Base-by-base conservation (phyloP, 139 green algal species). In the Chlamydomonas eustigma region DNA sequence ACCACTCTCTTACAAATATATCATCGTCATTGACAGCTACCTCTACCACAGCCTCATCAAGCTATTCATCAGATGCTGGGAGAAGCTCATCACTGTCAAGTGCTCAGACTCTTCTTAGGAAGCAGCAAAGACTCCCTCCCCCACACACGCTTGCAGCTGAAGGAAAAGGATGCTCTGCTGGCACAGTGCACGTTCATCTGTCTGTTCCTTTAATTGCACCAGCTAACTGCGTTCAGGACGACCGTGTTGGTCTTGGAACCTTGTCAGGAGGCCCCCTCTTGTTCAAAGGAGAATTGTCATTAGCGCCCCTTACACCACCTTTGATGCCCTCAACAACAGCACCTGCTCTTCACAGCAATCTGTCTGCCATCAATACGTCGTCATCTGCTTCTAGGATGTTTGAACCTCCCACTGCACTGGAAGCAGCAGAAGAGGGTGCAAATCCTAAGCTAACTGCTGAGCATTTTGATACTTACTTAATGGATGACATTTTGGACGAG, bases 401-500 rank as follows among this genome's bases (percentile, higher is more conserved):
- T 28, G 12, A 74, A 4, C 24, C 22, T 50, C n/a, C 8, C 6
- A 50, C 8, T 52, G 6, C 66, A 74, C 4, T 6, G 28, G 66
- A 33, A 74, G 69, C 39, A 12, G 69, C 69, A 5, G 39, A 28
- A 18, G 38, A n/a, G 33, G 64, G 36, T 3, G 58, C 24, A 18
- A 33, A 51, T 18, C 1, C 6, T 28, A 58, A n/a, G 34, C 5
- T 33, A 5, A 63, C 70, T 24, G 37, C 38, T 28, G 70, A 36
- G 24, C n/a, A 64, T 3, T 63, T 58, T 30, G 18, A 8, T 30
- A 25, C 4, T 25, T 2, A n/a, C 4, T 63, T 64, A n/a, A 22
- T 72, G 63, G 32, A 78, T 51, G 78, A 78, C 33, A 64, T 77
- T 24, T 0, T 78, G 4, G 35, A 38, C 12, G 78, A 83, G 25